A percentile compares a stretch with the other conserved stretches of the same genome.
Evolutionary conservation across 2,329 filamentous ascomycete genomes (phyloP).

Genomic region (Phialemonium atrogriseum): DNA sequence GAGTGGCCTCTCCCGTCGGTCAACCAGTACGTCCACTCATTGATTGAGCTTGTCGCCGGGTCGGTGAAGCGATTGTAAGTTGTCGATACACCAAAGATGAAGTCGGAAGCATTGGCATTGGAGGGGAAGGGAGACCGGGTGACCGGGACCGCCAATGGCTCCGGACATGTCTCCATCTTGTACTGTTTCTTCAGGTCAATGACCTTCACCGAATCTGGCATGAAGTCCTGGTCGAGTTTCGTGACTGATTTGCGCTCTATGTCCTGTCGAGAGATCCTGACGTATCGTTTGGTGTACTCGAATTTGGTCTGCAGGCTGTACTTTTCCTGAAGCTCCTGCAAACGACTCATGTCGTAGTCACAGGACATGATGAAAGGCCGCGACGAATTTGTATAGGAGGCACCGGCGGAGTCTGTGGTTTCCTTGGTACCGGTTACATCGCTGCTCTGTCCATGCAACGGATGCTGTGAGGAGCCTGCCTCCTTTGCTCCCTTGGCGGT

Average conservation of each 20-base stretch:
- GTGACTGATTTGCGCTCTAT: constrained; percentile 43
- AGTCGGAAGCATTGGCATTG: constrained; percentile 45
- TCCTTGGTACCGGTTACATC: not conserved
- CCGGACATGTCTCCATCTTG: constrained; percentile 32
- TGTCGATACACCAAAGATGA: constrained; percentile 52
- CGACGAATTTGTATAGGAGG: constrained; percentile 27
- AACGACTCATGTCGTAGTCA: constrained; percentile 36
- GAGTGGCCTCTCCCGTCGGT: constrained; percentile 46
- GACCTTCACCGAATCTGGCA: constrained; percentile 36
- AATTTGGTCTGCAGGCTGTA: constrained; percentile 41
- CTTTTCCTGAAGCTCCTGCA: constrained; percentile 35
- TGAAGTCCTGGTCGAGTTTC: constrained; percentile 37
- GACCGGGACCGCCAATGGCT: constrained; percentile 43
- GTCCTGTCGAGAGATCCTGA: constrained; percentile 41
- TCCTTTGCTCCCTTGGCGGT: constrained; percentile 26
- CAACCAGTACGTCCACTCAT: constrained; percentile 53
- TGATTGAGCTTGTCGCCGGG: constrained; percentile 40
- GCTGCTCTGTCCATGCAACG: constrained; percentile 11
- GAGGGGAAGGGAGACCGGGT: constrained; percentile 40
- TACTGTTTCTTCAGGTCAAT: constrained; percentile 37
- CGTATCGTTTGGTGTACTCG: constrained; percentile 48
- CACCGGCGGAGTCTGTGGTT: constrained; percentile 40
- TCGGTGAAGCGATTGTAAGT: constrained; percentile 47
- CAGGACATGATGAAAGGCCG: constrained; percentile 36
- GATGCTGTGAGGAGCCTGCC: constrained; percentile 18